A percentile compares a stretch with the other conserved stretches of the same genome.
phyloP scores from a whole-genome alignment of 495 filamentous ascomycete genomes.

The Hypoxylon rickii region DNA sequence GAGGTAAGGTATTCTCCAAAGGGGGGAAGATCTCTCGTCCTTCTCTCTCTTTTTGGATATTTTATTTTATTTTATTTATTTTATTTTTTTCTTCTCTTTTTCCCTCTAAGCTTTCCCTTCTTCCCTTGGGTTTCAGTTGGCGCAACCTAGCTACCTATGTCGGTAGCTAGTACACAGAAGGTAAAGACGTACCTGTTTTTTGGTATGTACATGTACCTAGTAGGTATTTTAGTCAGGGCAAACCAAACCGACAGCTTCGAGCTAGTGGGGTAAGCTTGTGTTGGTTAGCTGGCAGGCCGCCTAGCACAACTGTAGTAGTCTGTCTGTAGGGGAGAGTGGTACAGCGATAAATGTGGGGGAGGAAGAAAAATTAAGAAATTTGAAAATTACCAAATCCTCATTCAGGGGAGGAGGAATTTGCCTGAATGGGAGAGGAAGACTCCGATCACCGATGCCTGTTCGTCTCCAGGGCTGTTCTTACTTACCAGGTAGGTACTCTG shows the following conservation, averaged over 20 bases:
- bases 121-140: slow-evolving; percentile 7
- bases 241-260: slow-evolving; percentile 32
- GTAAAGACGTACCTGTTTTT: too few relatives aligned
- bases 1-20: slow-evolving; percentile 11
- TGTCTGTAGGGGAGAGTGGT: slow-evolving; percentile 21
- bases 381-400: background rate
- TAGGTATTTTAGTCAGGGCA: slow-evolving; percentile 18
- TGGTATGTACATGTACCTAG: background rate
- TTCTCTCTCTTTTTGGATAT: slow-evolving; percentile 1
- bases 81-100: slow-evolving; percentile 6
- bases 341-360: background rate
- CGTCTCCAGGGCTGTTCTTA: too few relatives aligned
- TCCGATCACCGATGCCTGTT: too few relatives aligned
- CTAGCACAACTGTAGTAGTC: background rate
- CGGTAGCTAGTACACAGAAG: too few relatives aligned
- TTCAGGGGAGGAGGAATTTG: slow-evolving; percentile 6
- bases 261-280: slow-evolving; percentile 14
- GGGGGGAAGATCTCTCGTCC: slow-evolving; percentile 3
- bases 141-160: too few relatives aligned
- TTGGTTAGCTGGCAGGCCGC: background rate
- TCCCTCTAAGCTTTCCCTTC: background rate
- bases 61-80: background rate
- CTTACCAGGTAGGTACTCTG: too few relatives aligned
- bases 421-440: background rate
- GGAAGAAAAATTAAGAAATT: slow-evolving; percentile 8